Conservation (phyloP, 1,284 basidiomycete species). For the Tilletia setariae region DNA sequence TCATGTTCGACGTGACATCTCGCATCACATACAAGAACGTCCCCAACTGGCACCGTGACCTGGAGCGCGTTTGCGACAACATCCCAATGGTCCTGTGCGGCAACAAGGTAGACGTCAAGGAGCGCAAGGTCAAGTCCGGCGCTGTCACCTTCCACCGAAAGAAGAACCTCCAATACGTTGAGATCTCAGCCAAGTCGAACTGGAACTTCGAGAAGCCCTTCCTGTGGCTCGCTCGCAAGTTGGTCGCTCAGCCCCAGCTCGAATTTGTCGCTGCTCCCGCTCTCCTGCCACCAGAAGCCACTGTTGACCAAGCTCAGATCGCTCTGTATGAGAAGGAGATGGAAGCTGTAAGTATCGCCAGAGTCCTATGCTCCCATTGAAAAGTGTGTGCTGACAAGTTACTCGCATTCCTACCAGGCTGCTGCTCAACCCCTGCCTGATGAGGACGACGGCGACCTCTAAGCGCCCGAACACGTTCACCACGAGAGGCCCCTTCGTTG, state of each 20-base stretch:
- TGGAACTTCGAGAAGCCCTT: slow-evolving; percentile 99
- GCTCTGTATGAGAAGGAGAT: slow-evolving; percentile 79
- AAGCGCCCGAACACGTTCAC: neutral
- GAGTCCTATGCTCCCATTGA: neutral
- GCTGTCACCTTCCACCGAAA: slow-evolving; percentile 99
- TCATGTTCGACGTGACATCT: slow-evolving; percentile 99
- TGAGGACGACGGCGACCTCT: slow-evolving; percentile 58
- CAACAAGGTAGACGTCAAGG: slow-evolving; percentile 99
- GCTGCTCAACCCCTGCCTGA: slow-evolving; percentile 60
- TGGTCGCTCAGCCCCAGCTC: slow-evolving; percentile 84
- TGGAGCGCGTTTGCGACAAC: slow-evolving; percentile 99
- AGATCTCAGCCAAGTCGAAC: slow-evolving; percentile 99
- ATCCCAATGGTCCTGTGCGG: slow-evolving; percentile 99
- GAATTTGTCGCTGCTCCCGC: slow-evolving; percentile 97
- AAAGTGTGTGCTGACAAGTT: slow-evolving; percentile 15
- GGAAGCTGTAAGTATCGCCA: slow-evolving; percentile 50
- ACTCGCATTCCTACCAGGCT: slow-evolving; percentile 41
- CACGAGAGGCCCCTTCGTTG: neutral
- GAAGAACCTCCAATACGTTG: slow-evolving; percentile 99
- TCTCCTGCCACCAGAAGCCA: slow-evolving; percentile 88
- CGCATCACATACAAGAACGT: slow-evolving; percentile 99
- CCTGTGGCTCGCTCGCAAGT: slow-evolving; percentile 97
- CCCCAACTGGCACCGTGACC: slow-evolving; percentile 99
- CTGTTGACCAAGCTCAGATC: slow-evolving; percentile 78
- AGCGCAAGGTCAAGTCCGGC: slow-evolving; percentile 99